phyloP scores from a whole-genome alignment of 1,284 basidiomycete species.

The Mycena sp. region DNA sequence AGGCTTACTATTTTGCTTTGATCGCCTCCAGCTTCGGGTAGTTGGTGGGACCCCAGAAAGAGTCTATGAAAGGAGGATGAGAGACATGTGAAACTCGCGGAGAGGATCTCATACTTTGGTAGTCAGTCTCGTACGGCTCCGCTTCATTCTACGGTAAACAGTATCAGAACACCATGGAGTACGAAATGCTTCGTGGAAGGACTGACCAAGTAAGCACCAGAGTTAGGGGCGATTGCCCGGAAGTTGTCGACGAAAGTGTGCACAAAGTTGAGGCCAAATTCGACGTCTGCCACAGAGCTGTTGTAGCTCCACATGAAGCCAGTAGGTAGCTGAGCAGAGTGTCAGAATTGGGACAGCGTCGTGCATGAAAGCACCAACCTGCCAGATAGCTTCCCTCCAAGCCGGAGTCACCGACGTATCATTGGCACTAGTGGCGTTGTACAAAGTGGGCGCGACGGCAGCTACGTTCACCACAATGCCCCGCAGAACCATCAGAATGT shows the following conservation, averaged over 20 bases:
- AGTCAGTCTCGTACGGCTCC: conserved; percentile 64
- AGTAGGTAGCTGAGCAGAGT: not conserved
- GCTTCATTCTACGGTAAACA: too few relatives aligned
- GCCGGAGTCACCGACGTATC: conserved; percentile 57
- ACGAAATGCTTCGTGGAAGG: too few relatives aligned
- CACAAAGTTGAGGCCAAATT: conserved; percentile 44
- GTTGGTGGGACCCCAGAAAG: conserved; percentile 66
- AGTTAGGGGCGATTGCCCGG: conserved; percentile 9
- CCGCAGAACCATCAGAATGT: conserved; percentile 49
- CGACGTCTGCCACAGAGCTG: conserved; percentile 49
- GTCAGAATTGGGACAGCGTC: not conserved
- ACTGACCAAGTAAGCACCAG: conserved; percentile 22
- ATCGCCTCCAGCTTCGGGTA: conserved; percentile 55
- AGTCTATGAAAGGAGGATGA: conserved; percentile 35
- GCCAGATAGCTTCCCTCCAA: conserved; percentile 58
- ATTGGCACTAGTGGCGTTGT: conserved; percentile 40
- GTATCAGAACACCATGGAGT: too few relatives aligned
- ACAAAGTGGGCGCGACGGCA: conserved; percentile 43
- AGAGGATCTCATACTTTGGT: conserved; percentile 43
- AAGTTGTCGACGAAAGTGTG: conserved; percentile 42
- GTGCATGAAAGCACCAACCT: conserved; percentile 41
- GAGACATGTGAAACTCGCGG: not conserved
- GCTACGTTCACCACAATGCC: conserved; percentile 51
- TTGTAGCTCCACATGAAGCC: conserved; percentile 50
- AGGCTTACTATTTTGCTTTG: conserved; percentile 64